phyloP scores from a whole-genome alignment of 768 basidiomycete species.

The Trichaptum fuscoviolaceum region DNA sequence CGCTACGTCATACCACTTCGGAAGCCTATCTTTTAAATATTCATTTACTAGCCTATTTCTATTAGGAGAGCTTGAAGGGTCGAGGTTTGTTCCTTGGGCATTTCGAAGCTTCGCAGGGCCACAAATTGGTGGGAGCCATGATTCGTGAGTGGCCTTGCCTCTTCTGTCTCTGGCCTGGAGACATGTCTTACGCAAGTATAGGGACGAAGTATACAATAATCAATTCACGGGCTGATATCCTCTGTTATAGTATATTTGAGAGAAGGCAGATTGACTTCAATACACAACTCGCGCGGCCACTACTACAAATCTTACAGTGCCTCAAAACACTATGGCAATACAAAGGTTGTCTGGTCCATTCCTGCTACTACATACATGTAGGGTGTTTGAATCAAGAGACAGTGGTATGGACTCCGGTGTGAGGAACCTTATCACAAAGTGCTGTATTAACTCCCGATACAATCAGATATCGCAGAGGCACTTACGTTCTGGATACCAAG shows the following conservation, averaged over 20 bases:
- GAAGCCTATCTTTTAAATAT: not conserved
- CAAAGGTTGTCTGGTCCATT: not conserved
- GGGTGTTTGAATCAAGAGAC: not conserved
- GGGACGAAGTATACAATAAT: too few relatives aligned
- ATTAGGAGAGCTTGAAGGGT: not conserved
- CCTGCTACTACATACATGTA: not conserved
- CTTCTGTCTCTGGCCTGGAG: too few relatives aligned
- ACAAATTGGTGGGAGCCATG: too few relatives aligned
- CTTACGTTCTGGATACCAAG: slow-evolving; percentile 39
- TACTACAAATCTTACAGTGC: too few relatives aligned
- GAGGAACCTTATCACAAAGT: slow-evolving; percentile 21
- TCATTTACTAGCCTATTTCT: not conserved
- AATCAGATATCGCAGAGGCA: not conserved
- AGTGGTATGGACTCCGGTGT: slow-evolving; percentile 25
- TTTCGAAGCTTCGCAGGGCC: too few relatives aligned
- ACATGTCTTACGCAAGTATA: too few relatives aligned
- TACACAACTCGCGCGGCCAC: too few relatives aligned
- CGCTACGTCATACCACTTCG: not conserved
- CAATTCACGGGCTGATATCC: too few relatives aligned
- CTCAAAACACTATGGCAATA: not conserved
- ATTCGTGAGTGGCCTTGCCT: too few relatives aligned
- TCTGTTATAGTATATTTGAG: too few relatives aligned
- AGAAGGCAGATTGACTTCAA: too few relatives aligned
- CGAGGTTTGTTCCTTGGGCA: too few relatives aligned
- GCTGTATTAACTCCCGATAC: not conserved